A percentile compares a stretch with the other conserved stretches of the same genome.
Evolutionary conservation across 306 rosid species (phyloP).

Genomic region (Pterocarpus macrocarpus): DNA sequence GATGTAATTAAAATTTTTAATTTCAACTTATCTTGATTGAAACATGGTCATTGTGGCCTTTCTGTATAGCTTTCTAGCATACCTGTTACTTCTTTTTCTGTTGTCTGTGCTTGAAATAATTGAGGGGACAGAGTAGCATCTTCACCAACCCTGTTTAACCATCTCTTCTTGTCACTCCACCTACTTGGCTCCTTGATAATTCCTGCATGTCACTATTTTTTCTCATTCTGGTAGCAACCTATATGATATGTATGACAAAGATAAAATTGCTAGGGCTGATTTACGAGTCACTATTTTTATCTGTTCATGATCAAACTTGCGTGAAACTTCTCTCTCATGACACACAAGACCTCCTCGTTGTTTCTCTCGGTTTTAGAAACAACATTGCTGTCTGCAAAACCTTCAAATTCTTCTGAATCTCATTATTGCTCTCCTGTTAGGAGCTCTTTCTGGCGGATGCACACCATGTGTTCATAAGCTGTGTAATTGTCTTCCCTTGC

Average conservation of each 20-base stretch:
- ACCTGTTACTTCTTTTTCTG: conserved; percentile 15
- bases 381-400: neutral
- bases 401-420: neutral
- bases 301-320: neutral
- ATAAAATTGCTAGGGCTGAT: neutral
- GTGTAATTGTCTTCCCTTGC: neutral
- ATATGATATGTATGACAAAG: conserved; percentile 2
- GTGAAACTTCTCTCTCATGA: neutral
- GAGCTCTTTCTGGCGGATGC: neutral
- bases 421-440: neutral
- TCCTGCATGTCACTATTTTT: neutral
- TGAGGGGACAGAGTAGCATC: neutral
- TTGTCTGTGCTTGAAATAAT: neutral
- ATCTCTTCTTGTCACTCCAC: neutral
- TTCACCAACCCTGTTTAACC: neutral
- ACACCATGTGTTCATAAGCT: neutral
- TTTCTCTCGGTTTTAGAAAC: neutral
- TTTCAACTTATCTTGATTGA: conserved; percentile 12
- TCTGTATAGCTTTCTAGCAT: neutral
- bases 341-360: neutral
- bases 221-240: neutral
- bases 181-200: neutral
- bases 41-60: conserved; percentile 4
- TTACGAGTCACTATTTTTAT: neutral
- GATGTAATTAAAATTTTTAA: neutral